These are phyloP conservation scores for Capsicum chinense DNA, from an alignment of 257 asterid genomes.

Conservation along the genomic window DNA sequence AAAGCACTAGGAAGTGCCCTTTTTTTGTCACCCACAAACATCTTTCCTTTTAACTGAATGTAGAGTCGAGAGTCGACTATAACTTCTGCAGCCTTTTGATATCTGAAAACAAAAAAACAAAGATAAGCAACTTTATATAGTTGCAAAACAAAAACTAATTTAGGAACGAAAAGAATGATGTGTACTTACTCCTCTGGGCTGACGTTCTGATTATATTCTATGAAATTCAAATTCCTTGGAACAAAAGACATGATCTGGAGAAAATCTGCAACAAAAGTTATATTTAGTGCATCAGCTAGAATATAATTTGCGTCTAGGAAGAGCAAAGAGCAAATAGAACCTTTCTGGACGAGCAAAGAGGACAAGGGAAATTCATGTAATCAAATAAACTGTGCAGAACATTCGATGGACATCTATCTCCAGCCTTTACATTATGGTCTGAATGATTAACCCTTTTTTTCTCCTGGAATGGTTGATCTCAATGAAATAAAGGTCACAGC, in stretches of 20 bases:
- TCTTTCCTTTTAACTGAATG: slow-evolving; percentile 46
- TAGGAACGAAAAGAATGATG: neutral
- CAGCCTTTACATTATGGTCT: neutral
- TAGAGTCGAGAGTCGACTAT: slow-evolving; percentile 55
- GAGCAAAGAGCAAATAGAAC: neutral
- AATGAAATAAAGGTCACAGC: neutral
- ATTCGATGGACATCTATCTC: neutral
- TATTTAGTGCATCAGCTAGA: neutral
- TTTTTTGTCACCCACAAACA: slow-evolving; percentile 45
- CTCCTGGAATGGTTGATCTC: neutral
- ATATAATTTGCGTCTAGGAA: neutral
- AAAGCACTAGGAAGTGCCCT: slow-evolving; percentile 45
- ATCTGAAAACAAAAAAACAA: slow-evolving; percentile 32
- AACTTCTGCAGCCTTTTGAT: slow-evolving; percentile 38
- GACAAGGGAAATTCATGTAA: neutral
- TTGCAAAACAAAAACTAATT: neutral
- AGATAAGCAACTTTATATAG: slow-evolving; percentile 24
- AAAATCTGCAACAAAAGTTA: slow-evolving; percentile 42
- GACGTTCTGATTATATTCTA: slow-evolving; percentile 35
- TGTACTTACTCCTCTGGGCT: slow-evolving; percentile 42
- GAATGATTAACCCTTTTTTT: neutral
- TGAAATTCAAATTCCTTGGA: slow-evolving; percentile 49
- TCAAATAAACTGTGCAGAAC: neutral
- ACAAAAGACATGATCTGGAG: slow-evolving; percentile 49
- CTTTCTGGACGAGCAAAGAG: neutral